phyloP scores from a whole-genome alignment of 495 filamentous ascomycete species.

The Hamigera avellanea region DNA sequence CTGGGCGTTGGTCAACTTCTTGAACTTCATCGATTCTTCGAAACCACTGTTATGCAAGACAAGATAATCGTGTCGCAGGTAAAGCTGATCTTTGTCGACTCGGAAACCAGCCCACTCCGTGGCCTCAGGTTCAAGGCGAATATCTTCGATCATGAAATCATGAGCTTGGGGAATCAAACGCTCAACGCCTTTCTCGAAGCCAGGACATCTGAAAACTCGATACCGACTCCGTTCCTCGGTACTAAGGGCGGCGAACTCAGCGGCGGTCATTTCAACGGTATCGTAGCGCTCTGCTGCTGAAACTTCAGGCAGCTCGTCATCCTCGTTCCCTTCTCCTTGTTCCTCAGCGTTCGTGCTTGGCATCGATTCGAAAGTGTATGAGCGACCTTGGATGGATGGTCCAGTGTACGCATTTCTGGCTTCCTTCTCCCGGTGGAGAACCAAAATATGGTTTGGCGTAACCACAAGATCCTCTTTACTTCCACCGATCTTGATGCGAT shows the following conservation, averaged over 20 bases:
- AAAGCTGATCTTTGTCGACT: slow-evolving; percentile 38
- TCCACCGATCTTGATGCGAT: slow-evolving; percentile 24
- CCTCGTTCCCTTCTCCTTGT: too few relatives aligned
- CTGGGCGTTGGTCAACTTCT: slow-evolving; percentile 98
- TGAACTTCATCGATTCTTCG: slow-evolving; percentile 91
- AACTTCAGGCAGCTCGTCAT: too few relatives aligned
- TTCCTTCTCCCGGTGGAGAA: slow-evolving; percentile 23
- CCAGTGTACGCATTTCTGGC: slow-evolving; percentile 3
- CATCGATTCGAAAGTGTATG: too few relatives aligned
- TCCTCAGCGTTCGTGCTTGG: too few relatives aligned
- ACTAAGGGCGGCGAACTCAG: slow-evolving; percentile 25
- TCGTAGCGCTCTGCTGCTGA: slow-evolving; percentile 15
- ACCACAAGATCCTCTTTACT: slow-evolving; percentile 34
- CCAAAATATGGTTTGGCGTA: slow-evolving; percentile 37
- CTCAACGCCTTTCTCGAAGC: slow-evolving; percentile 4
- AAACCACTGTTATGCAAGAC: slow-evolving; percentile 46
- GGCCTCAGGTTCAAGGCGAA: slow-evolving; percentile 23
- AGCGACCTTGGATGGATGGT: too few relatives aligned
- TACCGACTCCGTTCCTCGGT: slow-evolving; percentile 16
- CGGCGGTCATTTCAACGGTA: slow-evolving; percentile 30
- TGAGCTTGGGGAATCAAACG: slow-evolving; percentile 11
- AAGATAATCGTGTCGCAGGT: slow-evolving; percentile 35
- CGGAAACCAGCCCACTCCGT: slow-evolving; percentile 34
- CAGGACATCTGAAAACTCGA: slow-evolving; percentile 14
- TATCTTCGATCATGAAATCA: slow-evolving; percentile 25